Conservation (phyloP, 352 stramenopile species). For the Pythium aristosporum region DNA sequence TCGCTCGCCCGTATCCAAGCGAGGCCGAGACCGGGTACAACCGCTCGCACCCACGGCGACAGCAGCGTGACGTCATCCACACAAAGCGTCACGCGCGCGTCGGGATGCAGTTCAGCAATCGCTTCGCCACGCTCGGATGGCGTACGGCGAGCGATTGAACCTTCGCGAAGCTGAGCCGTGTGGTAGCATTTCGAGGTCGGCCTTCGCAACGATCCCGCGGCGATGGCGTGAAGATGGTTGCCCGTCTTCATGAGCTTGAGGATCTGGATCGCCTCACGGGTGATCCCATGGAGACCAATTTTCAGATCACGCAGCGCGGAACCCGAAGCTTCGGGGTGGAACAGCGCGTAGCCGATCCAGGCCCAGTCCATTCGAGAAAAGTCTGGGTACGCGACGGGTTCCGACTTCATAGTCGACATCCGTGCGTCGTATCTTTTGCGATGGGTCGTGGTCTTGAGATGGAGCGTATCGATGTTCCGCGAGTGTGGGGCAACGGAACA, state of each 20-base stretch:
- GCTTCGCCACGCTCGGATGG: background rate
- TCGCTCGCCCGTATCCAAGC: background rate
- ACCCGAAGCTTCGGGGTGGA: background rate
- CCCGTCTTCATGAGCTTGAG: conserved; percentile 6
- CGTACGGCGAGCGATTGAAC: background rate
- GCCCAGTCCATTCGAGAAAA: conserved; percentile 7
- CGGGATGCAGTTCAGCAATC: background rate
- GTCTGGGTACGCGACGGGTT: background rate
- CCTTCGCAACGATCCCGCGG: background rate
- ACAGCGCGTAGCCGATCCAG: conserved; percentile 8
- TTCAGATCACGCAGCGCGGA: background rate
- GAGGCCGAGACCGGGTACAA: background rate
- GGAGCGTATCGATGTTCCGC: background rate
- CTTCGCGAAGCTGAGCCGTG: background rate
- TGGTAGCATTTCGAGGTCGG: background rate
- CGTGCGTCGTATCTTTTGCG: background rate
- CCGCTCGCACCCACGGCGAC: background rate
- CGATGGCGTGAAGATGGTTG: background rate
- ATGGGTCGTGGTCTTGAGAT: conserved; percentile 2
- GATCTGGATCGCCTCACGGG: background rate
- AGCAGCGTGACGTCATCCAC: background rate
- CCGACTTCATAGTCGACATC: background rate
- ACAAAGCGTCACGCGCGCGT: background rate
- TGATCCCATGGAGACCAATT: conserved; percentile 2
- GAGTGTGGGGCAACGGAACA: background rate